A percentile compares a stretch with the other conserved stretches of the same genome.
phyloP scores from a whole-genome alignment of 805 yeast genomes.

The Schizosaccharomyces osmophilus region DNA sequence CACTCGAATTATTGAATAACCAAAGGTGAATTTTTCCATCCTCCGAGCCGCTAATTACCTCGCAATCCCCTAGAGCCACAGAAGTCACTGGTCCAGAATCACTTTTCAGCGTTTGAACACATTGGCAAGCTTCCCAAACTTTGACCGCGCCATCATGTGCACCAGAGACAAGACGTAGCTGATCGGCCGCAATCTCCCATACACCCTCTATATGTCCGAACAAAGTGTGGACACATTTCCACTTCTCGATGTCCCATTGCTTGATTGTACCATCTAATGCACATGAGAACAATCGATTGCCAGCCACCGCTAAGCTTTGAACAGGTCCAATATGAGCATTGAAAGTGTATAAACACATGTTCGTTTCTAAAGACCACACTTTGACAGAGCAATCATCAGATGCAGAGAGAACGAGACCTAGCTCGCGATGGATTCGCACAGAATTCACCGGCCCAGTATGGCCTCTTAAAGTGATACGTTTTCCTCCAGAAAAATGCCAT shows the following conservation, averaged over 20 bases:
- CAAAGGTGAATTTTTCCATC: slow-evolving; percentile 40
- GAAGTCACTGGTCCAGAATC: slow-evolving; percentile 29
- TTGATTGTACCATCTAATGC: slow-evolving; percentile 90
- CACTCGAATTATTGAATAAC: neutral
- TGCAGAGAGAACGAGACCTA: slow-evolving; percentile 61
- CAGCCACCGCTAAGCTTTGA: slow-evolving; percentile 71
- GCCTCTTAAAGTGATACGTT: slow-evolving; percentile 80
- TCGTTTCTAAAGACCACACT: slow-evolving; percentile 78
- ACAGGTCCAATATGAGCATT: slow-evolving; percentile 85
- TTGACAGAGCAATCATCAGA: slow-evolving; percentile 80
- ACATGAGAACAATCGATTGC: slow-evolving; percentile 49
- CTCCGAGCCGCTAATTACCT: slow-evolving; percentile 76
- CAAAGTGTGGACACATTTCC: slow-evolving; percentile 75
- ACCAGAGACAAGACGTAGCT: slow-evolving; percentile 79
- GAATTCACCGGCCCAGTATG: slow-evolving; percentile 81
- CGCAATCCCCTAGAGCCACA: slow-evolving; percentile 70
- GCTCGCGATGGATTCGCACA: slow-evolving; percentile 61
- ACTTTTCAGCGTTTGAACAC: slow-evolving; percentile 79
- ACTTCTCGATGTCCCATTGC: slow-evolving; percentile 81
- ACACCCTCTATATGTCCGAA: slow-evolving; percentile 97
- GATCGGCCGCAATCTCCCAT: slow-evolving; percentile 91
- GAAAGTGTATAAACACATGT: slow-evolving; percentile 55
- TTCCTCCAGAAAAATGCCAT: slow-evolving; percentile 87
- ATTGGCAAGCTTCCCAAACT: slow-evolving; percentile 89
- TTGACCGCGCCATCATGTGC: slow-evolving; percentile 77